Evolutionary conservation across 805 yeast genomes (phyloP).

Genomic region (Maudiozyma saulgeensis): DNA sequence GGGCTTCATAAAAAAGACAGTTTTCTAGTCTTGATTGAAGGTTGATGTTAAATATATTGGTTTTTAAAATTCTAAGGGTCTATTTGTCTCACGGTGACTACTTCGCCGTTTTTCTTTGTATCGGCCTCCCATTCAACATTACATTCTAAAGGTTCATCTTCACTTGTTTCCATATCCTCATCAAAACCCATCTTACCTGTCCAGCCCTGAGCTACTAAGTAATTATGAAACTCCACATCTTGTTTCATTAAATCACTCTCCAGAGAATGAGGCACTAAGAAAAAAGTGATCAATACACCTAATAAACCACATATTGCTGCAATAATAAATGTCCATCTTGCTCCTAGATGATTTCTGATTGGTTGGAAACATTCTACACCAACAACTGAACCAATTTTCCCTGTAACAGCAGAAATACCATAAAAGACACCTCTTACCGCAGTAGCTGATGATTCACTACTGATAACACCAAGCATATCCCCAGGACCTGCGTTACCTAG

Average conservation of each 20-base stretch:
- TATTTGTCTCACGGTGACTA: background rate
- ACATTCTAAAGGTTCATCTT: background rate
- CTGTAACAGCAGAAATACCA: slow-evolving; percentile 4
- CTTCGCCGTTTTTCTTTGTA: background rate
- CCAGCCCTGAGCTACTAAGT: slow-evolving; percentile 1
- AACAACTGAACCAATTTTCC: slow-evolving; percentile 4
- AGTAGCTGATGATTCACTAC: slow-evolving; percentile 3
- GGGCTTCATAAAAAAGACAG: too few species aligned
- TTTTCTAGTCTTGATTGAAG: too few species aligned
- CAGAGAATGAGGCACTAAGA: background rate
- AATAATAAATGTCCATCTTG: slow-evolving; percentile 4
- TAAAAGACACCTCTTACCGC: slow-evolving; percentile 5
- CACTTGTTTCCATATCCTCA: background rate
- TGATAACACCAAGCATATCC: slow-evolving; percentile 4
- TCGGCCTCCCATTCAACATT: background rate
- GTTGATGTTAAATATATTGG: too few species aligned
- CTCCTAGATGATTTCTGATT: slow-evolving; percentile 3
- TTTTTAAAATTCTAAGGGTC: background rate
- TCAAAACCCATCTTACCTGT: slow-evolving; percentile 4
- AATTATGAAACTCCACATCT: slow-evolving; percentile 3
- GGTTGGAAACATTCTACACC: slow-evolving; percentile 5
- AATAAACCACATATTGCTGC: slow-evolving; percentile 3
- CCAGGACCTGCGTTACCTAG: slow-evolving; percentile 4
- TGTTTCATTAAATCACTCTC: slow-evolving; percentile 4
- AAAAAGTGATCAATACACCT: slow-evolving; percentile 1